These are phyloP conservation scores for Pseudopithomyces chartarum DNA, from an alignment of 2,329 filamentous ascomycete genomes.

Conservation along the genomic window DNA sequence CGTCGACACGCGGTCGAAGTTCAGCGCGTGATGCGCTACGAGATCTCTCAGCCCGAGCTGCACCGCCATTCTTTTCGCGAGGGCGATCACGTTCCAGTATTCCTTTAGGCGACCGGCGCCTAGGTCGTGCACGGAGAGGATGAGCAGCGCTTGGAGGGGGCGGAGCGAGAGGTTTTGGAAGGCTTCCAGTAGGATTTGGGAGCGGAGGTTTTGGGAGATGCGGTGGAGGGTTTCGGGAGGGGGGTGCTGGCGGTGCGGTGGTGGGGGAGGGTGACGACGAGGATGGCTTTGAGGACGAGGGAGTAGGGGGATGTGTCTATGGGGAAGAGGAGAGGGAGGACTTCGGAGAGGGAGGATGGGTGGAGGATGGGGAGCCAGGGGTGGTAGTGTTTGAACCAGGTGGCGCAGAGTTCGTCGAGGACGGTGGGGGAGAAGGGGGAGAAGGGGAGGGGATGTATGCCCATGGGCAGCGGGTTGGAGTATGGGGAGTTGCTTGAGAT, in stretches of 20 bases:
- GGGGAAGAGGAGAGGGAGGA: conserved; percentile 16
- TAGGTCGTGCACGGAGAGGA: conserved; percentile 36
- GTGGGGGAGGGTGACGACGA: conserved; percentile 33
- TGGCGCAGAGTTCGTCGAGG: conserved; percentile 29
- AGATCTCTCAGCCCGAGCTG: conserved; percentile 36
- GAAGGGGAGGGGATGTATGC: conserved; percentile 13
- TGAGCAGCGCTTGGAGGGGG: conserved; percentile 40
- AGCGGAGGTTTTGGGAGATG: conserved; percentile 27
- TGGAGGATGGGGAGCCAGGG: conserved; percentile 45
- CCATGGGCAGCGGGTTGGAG: conserved; percentile 6
- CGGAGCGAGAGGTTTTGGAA: conserved; percentile 33
- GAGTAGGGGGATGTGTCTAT: conserved; percentile 29
- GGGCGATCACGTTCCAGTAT: conserved; percentile 41
- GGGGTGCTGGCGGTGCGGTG: conserved; percentile 24
- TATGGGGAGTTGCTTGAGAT: background rate
- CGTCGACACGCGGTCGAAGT: conserved; percentile 33
- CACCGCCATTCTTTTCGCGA: conserved; percentile 39
- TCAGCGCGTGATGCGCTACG: conserved; percentile 33
- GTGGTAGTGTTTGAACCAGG: conserved; percentile 46
- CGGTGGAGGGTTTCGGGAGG: conserved; percentile 24
- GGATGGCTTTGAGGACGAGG: conserved; percentile 37
- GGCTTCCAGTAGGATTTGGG: conserved; percentile 33
- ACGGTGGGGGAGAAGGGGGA: conserved; percentile 17
- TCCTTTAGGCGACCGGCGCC: conserved; percentile 36
- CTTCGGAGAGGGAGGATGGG: conserved; percentile 24